Evolutionary conservation across 768 basidiomycete species (phyloP).

Genomic region (Lentinus brumalis): DNA sequence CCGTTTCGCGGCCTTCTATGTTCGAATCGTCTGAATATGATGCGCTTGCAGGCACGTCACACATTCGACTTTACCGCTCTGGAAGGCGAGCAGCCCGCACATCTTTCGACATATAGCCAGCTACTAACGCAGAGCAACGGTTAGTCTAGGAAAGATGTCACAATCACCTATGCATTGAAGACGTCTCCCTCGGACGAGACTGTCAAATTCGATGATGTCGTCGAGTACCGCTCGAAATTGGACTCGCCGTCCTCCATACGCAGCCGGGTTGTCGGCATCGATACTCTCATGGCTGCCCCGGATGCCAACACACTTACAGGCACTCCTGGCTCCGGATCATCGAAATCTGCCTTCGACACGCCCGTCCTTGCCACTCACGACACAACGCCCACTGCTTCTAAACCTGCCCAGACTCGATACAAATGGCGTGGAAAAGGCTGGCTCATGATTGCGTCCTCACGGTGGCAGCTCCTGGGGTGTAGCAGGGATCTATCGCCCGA

Average conservation of each 20-base stretch:
- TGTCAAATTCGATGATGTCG: conserved; percentile 36
- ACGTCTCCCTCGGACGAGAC: conserved; percentile 18
- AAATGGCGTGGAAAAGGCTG: conserved; percentile 42
- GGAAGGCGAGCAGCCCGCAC: conserved; percentile 36
- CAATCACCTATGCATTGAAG: conserved; percentile 37
- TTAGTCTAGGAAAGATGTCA: conserved; percentile 41
- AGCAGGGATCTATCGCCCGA: conserved; percentile 10
- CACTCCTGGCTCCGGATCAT: too few relatives aligned
- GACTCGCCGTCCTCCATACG: conserved; percentile 26
- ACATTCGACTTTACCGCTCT: conserved; percentile 43
- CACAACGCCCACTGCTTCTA: not conserved
- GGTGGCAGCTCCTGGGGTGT: conserved; percentile 45
- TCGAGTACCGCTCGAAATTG: conserved; percentile 36
- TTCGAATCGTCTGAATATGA: not conserved
- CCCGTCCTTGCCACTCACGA: too few relatives aligned
- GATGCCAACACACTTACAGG: not conserved
- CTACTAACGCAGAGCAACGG: too few relatives aligned
- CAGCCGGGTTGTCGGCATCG: conserved; percentile 34
- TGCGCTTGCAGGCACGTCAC: conserved; percentile 33
- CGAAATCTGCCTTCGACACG: too few relatives aligned
- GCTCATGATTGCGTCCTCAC: conserved; percentile 38
- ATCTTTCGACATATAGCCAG: not conserved
- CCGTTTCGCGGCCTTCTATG: not conserved
- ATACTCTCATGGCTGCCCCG: conserved; percentile 15
- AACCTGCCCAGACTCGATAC: conserved; percentile 25